Evolutionary conservation across 257 asterid genomes (phyloP).

Genomic region (Plantago elongata): DNA sequence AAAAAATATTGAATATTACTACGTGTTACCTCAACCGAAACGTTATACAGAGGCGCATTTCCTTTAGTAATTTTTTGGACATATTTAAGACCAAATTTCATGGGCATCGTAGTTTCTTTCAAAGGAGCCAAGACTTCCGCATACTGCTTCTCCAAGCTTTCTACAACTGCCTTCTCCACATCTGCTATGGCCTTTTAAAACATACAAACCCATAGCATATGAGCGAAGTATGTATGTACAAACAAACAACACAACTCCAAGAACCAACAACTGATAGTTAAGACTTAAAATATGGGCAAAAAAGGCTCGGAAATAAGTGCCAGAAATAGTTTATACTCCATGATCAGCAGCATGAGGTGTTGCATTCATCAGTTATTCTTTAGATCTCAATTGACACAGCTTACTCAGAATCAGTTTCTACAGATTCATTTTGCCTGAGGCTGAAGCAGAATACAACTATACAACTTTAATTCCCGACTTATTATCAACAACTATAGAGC

Average conservation of each 20-base stretch:
- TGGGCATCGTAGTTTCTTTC: slow-evolving; percentile 71
- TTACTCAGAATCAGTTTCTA: too few relatives aligned
- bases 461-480: too few relatives aligned
- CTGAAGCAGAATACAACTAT: too few relatives aligned
- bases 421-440: too few relatives aligned
- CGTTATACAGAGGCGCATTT: slow-evolving; percentile 36
- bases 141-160: slow-evolving; percentile 78
- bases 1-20: not conserved
- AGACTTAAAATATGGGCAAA: not conserved
- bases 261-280: not conserved
- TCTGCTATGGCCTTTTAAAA: slow-evolving; percentile 69
- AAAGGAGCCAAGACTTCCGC: slow-evolving; percentile 75
- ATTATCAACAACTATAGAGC: too few relatives aligned
- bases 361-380: too few relatives aligned
- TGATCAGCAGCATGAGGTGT: too few relatives aligned
- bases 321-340: too few relatives aligned
- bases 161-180: slow-evolving; percentile 81
- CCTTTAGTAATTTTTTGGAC: slow-evolving; percentile 84
- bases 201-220: not conserved
- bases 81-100: slow-evolving; percentile 80
- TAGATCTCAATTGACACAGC: too few relatives aligned
- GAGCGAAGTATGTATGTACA: not conserved
- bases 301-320: not conserved
- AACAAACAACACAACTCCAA: not conserved
- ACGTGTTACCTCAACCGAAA: slow-evolving; percentile 52